Percentiles rank a stretch among this genome's conserved stretches.
phyloP scores from a whole-genome alignment of 108 stramenopile genomes.

The Cyclostephanos tholiformis region DNA sequence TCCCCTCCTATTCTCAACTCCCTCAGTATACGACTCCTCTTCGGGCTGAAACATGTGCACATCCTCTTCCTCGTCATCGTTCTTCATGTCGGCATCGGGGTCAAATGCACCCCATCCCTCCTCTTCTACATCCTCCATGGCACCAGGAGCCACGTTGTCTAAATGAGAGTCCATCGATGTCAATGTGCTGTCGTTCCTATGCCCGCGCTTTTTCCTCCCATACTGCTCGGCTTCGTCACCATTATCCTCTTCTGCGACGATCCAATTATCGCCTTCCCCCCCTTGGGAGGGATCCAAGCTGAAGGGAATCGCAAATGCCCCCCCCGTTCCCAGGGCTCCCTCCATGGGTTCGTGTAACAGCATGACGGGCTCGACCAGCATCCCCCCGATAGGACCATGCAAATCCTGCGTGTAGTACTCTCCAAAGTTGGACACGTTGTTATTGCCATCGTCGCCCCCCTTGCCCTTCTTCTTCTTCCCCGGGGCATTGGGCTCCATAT shows the following conservation, averaged over 20 bases:
- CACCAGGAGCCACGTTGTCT: conserved; percentile 15
- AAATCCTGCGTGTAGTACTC: conserved; percentile 63
- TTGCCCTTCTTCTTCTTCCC: conserved; percentile 33
- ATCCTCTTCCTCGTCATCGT: conserved; percentile 42
- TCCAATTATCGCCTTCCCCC: conserved; percentile 67
- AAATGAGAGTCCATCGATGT: conserved; percentile 29
- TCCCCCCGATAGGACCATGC: conserved; percentile 22
- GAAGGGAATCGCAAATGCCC: conserved; percentile 36
- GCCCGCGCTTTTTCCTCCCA: conserved; percentile 9
- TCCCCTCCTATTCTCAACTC: conserved; percentile 26
- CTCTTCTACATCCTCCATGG: conserved; percentile 56
- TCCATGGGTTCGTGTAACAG: conserved; percentile 35
- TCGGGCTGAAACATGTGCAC: conserved; percentile 54
- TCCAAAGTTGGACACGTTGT: conserved; percentile 82
- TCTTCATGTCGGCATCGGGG: conserved; percentile 75
- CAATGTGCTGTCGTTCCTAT: conserved; percentile 11
- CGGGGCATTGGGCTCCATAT: conserved; percentile 42
- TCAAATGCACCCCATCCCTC: conserved; percentile 87
- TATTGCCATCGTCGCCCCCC: conserved; percentile 42
- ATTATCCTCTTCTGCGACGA: conserved; percentile 64
- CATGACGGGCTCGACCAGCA: conserved; percentile 49
- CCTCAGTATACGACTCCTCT: conserved; percentile 36
- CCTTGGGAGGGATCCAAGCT: conserved; percentile 21
- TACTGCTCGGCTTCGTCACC: conserved; percentile 16
- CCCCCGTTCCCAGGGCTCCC: conserved; percentile 13